Base-by-base conservation (phyloP, 495 filamentous ascomycete species). In the Penicillium ochrochloron region DNA sequence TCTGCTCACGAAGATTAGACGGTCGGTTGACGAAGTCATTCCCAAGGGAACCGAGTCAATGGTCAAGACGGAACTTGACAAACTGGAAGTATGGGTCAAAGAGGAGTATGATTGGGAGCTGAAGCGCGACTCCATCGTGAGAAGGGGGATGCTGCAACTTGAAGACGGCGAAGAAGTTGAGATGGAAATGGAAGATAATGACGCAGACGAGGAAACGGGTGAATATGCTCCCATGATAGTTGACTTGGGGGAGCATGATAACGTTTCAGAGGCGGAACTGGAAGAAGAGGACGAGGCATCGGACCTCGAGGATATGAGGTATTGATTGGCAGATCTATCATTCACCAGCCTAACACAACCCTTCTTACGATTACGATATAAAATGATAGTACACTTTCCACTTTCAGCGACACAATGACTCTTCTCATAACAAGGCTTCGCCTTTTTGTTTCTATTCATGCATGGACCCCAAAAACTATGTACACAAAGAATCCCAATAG, bases 151-250 rank as follows among this genome's bases (percentile, higher is more conserved):
- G 74, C 66, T 92, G 44, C 81, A 86, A 75, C 75, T 93, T 56
- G 92, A 92, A 71, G 90, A 92, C 69, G 90, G 88, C 25, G 92
- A 94, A 73, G 78, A 87, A 68, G 88, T 96, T 17, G 88, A 93
- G 61, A 83, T 95, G 70, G 92, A 97, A 64, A 80, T 92, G 64
- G 80, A 80, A 29, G 90, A 88, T 7, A 83, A 89, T 62, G 90
- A 94, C 64, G 91, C 87, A 61, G 91, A 96, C 60, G 92, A 95
- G 58, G 92, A 95, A 75, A 85, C 84, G 62, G 92, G 92, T 19
- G 94, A 97, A 71, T 94, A 93, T 80, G 89, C 90, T 62, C 95
- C 94, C 17, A 82, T 90, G 25, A 75, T 99, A 19, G 92, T 99
- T 6, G 87, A 93, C 56, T 29, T 66, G 19, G 64, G 27, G 14